phyloP scores from a whole-genome alignment of 2,329 filamentous ascomycete species.

The Arthroderma sp. region DNA sequence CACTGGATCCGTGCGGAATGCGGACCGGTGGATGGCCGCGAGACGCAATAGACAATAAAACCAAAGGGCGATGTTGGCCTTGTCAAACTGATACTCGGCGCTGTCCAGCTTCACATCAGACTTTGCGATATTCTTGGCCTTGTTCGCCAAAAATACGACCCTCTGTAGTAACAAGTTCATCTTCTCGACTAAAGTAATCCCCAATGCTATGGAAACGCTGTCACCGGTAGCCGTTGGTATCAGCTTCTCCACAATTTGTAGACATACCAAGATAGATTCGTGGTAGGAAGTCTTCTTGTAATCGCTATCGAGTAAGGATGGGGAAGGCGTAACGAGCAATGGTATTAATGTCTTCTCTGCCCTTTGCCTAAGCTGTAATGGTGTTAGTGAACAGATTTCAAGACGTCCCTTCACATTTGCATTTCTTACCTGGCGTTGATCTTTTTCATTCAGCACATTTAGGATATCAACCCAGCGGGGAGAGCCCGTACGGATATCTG shows the following conservation, averaged over 20 bases:
- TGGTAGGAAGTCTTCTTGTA: conserved; percentile 9
- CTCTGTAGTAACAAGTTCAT: conserved; percentile 27
- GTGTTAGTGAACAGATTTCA: conserved; percentile 2
- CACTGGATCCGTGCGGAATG: conserved; percentile 18
- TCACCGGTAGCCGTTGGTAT: conserved; percentile 24
- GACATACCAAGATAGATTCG: conserved; percentile 23
- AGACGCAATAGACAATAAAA: conserved; percentile 29
- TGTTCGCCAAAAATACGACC: conserved; percentile 19
- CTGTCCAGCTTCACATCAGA: conserved; percentile 7
- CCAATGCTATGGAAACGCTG: conserved; percentile 18
- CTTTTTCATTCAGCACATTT: conserved; percentile 24
- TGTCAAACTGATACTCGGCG: conserved; percentile 8
- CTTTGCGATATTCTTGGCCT: conserved; percentile 12
- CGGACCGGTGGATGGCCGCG: conserved; percentile 27
- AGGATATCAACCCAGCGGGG: conserved; percentile 29
- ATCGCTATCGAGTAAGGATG: conserved; percentile 5
- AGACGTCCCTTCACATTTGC: not conserved
- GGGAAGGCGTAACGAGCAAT: conserved; percentile 17
- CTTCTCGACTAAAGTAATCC: conserved; percentile 26
- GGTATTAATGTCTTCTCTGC: conserved; percentile 27
- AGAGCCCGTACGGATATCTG: conserved; percentile 20
- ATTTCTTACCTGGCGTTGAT: conserved; percentile 21
- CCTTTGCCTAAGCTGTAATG: conserved; percentile 25
- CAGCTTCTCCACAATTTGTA: conserved; percentile 27
- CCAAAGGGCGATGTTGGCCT: conserved; percentile 24